These are phyloP conservation scores for Chloranthus sessilifolius DNA, from an alignment of 164 flowering plant species.

Conservation along the genomic window DNA sequence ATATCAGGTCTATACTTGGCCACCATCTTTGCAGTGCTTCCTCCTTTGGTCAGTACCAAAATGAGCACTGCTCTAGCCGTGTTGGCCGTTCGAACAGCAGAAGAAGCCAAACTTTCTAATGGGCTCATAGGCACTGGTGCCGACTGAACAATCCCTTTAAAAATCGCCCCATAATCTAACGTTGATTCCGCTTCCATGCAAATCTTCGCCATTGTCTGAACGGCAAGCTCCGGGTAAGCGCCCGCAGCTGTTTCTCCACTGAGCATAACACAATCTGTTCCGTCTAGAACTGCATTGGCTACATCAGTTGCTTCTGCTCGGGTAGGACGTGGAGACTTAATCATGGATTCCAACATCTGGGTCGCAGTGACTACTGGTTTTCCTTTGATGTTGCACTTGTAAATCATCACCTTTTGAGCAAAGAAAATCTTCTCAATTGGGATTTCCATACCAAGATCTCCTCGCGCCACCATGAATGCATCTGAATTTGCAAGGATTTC, in stretches of 20 bases:
- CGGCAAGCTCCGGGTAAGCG: conserved; percentile 85
- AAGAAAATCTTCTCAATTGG: conserved; percentile 80
- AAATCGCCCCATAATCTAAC: conserved; percentile 63
- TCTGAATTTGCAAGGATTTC: conserved; percentile 79
- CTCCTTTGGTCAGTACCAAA: conserved; percentile 75
- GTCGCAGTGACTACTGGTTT: conserved; percentile 91
- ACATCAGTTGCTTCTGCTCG: conserved; percentile 84
- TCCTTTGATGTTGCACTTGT: conserved; percentile 90
- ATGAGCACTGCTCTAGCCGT: conserved; percentile 60
- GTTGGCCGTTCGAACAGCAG: conserved; percentile 77
- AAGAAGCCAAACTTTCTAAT: conserved; percentile 76
- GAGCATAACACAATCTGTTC: conserved; percentile 93
- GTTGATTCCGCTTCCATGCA: conserved; percentile 85
- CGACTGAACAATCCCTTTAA: conserved; percentile 52
- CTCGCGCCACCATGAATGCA: conserved; percentile 79
- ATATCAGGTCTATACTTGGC: conserved; percentile 83
- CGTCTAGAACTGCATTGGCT: conserved; percentile 79
- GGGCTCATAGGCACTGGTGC: conserved; percentile 95
- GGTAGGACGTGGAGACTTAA: conserved; percentile 85
- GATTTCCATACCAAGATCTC: conserved; percentile 90
- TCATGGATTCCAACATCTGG: conserved; percentile 85
- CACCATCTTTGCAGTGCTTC: conserved; percentile 81
- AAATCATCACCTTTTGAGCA: conserved; percentile 87
- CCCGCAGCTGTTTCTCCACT: conserved; percentile 96
- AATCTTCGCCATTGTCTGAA: conserved; percentile 77